Percentiles rank a stretch among this genome's conserved stretches.
phyloP scores from a whole-genome alignment of 495 filamentous ascomycete genomes.

The Xylaria venustula region DNA sequence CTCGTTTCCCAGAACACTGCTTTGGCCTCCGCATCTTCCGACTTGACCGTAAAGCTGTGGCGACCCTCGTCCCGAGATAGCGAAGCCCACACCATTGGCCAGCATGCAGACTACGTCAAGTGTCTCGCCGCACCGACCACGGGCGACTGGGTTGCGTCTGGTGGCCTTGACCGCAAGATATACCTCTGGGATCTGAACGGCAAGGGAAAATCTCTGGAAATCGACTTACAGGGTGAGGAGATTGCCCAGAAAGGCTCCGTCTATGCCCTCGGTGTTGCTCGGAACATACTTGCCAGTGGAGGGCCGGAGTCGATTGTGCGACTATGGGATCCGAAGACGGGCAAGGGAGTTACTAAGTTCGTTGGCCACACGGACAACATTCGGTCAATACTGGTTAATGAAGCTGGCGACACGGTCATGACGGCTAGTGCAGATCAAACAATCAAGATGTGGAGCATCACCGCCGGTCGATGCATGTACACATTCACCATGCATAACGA shows the following conservation, averaged over 20 bases:
- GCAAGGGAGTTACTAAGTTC: slow-evolving; percentile 90
- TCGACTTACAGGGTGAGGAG: slow-evolving; percentile 77
- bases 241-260: slow-evolving; percentile 87
- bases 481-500: slow-evolving; percentile 98
- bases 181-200: slow-evolving; percentile 91
- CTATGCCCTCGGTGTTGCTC: slow-evolving; percentile 78
- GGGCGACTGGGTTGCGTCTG: slow-evolving; percentile 91
- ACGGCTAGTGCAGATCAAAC: slow-evolving; percentile 96
- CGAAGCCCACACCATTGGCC: slow-evolving; percentile 77
- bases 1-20: slow-evolving; percentile 79
- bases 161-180: slow-evolving; percentile 89
- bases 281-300: slow-evolving; percentile 78
- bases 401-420: slow-evolving; percentile 86
- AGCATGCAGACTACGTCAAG: slow-evolving; percentile 96
- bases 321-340: slow-evolving; percentile 88
- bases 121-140: slow-evolving; percentile 76
- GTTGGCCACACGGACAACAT: slow-evolving; percentile 98
- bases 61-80: slow-evolving; percentile 73
- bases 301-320: slow-evolving; percentile 92
- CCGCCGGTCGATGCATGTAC: slow-evolving; percentile 92
- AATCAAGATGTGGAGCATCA: slow-evolving; percentile 95
- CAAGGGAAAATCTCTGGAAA: slow-evolving; percentile 77
- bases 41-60: slow-evolving; percentile 94
- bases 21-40: slow-evolving; percentile 90
- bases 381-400: slow-evolving; percentile 83